Conservation (phyloP, 495 filamentous ascomycete species). For the Trichocladium uniseriatum region DNA sequence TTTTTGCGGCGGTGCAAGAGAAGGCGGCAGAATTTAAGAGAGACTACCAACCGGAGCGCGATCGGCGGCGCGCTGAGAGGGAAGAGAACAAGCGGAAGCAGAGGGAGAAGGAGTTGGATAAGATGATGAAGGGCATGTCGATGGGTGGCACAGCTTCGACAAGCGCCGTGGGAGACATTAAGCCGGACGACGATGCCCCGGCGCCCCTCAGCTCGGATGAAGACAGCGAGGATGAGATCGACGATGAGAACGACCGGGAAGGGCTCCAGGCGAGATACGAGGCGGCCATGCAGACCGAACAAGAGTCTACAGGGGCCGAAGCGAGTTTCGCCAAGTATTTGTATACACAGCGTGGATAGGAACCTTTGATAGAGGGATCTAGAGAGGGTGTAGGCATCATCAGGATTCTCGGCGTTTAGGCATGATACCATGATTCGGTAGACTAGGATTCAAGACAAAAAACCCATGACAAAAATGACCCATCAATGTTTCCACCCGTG, state of each 20-base stretch:
- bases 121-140: constrained; percentile 91
- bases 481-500: neutral
- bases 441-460: neutral
- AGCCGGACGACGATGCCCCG: constrained; percentile 51
- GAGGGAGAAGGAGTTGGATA: constrained; percentile 72
- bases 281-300: constrained; percentile 42
- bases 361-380: neutral
- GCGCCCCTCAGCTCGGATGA: constrained; percentile 37
- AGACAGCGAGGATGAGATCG: constrained; percentile 40
- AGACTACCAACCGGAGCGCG: constrained; percentile 89
- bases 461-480: neutral
- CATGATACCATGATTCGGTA: constrained; percentile 35
- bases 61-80: constrained; percentile 62
- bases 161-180: constrained; percentile 30
- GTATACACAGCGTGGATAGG: constrained; percentile 24
- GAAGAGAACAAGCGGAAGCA: constrained; percentile 60
- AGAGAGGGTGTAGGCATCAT: neutral
- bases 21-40: constrained; percentile 84
- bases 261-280: constrained; percentile 54
- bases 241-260: constrained; percentile 45
- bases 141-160: constrained; percentile 40
- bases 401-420: constrained; percentile 21
- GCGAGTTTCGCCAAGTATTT: constrained; percentile 54
- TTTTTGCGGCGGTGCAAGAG: constrained; percentile 76
- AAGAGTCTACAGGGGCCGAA: constrained; percentile 41